Evolutionary conservation across 2,329 filamentous ascomycete species (phyloP).

Genomic region (Aspergillus fructus): DNA sequence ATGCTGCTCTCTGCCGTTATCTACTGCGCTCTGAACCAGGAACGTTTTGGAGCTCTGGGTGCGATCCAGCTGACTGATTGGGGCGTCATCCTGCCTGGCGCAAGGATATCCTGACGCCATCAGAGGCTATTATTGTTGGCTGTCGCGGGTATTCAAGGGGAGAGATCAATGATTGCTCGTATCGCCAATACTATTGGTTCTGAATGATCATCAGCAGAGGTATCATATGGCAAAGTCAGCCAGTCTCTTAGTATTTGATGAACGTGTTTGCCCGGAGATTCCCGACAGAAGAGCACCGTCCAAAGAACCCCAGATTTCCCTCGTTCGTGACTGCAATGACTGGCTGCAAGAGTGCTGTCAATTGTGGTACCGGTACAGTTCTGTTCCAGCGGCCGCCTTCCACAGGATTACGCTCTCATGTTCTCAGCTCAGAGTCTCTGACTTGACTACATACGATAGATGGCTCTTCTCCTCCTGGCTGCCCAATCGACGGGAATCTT

Average conservation of each 20-base stretch:
- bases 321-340: too few species aligned
- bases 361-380: background rate
- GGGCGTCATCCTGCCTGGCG: background rate
- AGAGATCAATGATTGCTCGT: background rate
- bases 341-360: background rate
- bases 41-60: background rate
- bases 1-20: too few species aligned
- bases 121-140: constrained; percentile 5
- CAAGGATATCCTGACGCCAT: constrained; percentile 14
- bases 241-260: background rate
- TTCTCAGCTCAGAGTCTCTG: background rate
- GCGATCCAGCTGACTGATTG: constrained; percentile 6
- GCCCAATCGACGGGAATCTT: background rate
- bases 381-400: background rate
- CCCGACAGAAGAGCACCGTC: background rate
- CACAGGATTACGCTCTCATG: background rate
- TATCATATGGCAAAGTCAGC: too few species aligned
- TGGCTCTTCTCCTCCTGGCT: background rate
- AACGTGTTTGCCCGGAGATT: background rate
- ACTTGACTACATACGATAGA: background rate
- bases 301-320: too few species aligned
- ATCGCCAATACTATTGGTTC: background rate
- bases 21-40: background rate
- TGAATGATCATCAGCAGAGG: background rate
- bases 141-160: constrained; percentile 6